phyloP scores from a whole-genome alignment of 2,329 filamentous ascomycete species.

The Conoideocrella luteorostrata region DNA sequence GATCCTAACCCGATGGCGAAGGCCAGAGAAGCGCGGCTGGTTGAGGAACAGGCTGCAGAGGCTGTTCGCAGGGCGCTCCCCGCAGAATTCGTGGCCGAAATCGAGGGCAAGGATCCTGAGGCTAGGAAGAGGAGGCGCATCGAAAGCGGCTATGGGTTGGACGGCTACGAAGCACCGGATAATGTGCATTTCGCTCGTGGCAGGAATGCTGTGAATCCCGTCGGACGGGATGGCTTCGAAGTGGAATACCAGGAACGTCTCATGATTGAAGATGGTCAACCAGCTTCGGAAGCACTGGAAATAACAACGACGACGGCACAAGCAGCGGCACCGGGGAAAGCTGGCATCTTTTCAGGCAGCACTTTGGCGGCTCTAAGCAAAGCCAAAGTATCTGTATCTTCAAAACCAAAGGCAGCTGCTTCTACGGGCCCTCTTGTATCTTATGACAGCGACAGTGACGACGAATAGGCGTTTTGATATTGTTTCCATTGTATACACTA shows the following conservation, averaged over 20 bases:
- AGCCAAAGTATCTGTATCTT: slow-evolving; percentile 46
- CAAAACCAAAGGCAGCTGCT: slow-evolving; percentile 45
- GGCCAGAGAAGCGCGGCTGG: slow-evolving; percentile 77
- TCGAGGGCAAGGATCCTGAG: slow-evolving; percentile 85
- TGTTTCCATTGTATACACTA: not conserved
- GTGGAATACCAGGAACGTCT: slow-evolving; percentile 55
- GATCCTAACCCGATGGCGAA: slow-evolving; percentile 95
- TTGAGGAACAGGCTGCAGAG: slow-evolving; percentile 95
- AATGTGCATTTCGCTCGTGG: slow-evolving; percentile 87
- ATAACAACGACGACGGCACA: slow-evolving; percentile 20
- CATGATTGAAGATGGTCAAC: slow-evolving; percentile 52
- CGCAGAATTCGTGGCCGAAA: slow-evolving; percentile 83
- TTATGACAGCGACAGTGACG: slow-evolving; percentile 87
- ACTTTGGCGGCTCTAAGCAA: slow-evolving; percentile 73
- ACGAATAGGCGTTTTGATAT: slow-evolving; percentile 29
- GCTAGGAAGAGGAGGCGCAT: slow-evolving; percentile 83
- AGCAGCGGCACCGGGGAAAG: slow-evolving; percentile 29
- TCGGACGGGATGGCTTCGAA: slow-evolving; percentile 53
- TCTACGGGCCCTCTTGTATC: slow-evolving; percentile 69
- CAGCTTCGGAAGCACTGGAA: slow-evolving; percentile 22
- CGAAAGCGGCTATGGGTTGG: slow-evolving; percentile 79
- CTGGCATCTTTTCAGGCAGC: slow-evolving; percentile 73
- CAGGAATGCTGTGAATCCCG: slow-evolving; percentile 57
- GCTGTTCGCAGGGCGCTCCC: slow-evolving; percentile 84
- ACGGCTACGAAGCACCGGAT: slow-evolving; percentile 91